Evolutionary conservation across 164 flowering plant genomes (phyloP).

Genomic region (Vitis cinerea): DNA sequence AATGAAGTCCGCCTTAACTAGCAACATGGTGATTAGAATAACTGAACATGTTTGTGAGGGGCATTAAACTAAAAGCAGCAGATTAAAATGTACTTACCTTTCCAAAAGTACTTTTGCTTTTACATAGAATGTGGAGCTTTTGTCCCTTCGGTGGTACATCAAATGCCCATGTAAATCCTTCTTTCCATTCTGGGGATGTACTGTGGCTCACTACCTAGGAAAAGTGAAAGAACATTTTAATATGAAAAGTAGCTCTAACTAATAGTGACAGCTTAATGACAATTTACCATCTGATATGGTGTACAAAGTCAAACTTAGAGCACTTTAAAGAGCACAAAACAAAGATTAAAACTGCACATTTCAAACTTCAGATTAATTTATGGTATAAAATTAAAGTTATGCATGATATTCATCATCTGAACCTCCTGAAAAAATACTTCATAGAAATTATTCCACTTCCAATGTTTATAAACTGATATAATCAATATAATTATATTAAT

Average conservation of each 20-base stretch:
- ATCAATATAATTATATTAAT: too few species aligned
- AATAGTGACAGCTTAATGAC: not conserved
- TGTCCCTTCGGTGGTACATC: slow-evolving; percentile 97
- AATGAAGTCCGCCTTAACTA: too few species aligned
- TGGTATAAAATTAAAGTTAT: too few species aligned
- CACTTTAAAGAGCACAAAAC: not conserved
- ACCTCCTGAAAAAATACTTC: too few species aligned
- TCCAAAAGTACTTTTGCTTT: slow-evolving; percentile 86
- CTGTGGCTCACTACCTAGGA: slow-evolving; percentile 69
- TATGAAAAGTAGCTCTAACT: not conserved
- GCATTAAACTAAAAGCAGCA: not conserved
- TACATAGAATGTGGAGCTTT: slow-evolving; percentile 83
- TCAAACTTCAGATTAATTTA: too few species aligned
- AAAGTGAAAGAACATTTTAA: not conserved
- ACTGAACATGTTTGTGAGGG: not conserved
- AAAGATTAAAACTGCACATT: too few species aligned
- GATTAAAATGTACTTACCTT: slow-evolving; percentile 50
- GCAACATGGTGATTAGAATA: too few species aligned
- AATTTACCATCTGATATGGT: not conserved
- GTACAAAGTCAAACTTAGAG: not conserved
- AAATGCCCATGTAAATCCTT: slow-evolving; percentile 93
- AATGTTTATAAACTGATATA: too few species aligned
- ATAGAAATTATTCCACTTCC: too few species aligned
- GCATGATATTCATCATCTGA: too few species aligned
- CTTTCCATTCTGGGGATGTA: slow-evolving; percentile 86